Base-by-base conservation (phyloP, 2,329 filamentous ascomycete genomes). In the Neoscytalidium dimidiatum region DNA sequence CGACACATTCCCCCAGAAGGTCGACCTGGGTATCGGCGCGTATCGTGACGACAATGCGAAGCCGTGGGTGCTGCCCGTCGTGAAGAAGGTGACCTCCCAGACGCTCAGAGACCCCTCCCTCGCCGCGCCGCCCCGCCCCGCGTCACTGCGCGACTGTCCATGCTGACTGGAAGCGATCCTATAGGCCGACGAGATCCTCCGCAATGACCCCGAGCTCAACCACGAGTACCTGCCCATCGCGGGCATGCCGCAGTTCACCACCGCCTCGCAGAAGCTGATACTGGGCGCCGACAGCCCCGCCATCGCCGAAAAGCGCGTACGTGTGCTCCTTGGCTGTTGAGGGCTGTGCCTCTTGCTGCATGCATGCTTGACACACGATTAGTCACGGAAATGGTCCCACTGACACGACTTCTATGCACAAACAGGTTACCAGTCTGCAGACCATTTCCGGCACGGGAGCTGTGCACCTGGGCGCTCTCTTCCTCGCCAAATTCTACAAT, bases 221-320 rank as follows among this genome's bases (percentile, higher is more conserved):
- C 94, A 99, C 84, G 95, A 99, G 85, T 99, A 99, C 81, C 92
- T 96, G 66, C 94, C 95, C 66, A 99, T 99, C 77, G 91, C 93
- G 68, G 95, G 95, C 75, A 86, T 98, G 66, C 81, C 89, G 64
- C 85, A 90, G 68, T 96, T 97, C 82, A 97, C 92, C 66, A 85
- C 87, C 71, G 96, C 95, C 75, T 94, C 95, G 26, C 92, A 94
- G 77, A 94, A 95, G 82, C 85, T 98, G 72, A 91, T 97, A 66
- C 85, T 98, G 33, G 94, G 95, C 60, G 79, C 79, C 44, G 87
- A 91, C 71, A 96, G 92, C 60, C 88, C 92, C 48, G 95, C 94
- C 65, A 86, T 97, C 74, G 83, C 85, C 70, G 92, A 98, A 75
- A 92, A 94, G 80, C 91, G 95, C 68, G 87, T 88, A 78, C 66